Base-by-base conservation (phyloP, 768 basidiomycete species). In the Suillus ampliporus region DNA sequence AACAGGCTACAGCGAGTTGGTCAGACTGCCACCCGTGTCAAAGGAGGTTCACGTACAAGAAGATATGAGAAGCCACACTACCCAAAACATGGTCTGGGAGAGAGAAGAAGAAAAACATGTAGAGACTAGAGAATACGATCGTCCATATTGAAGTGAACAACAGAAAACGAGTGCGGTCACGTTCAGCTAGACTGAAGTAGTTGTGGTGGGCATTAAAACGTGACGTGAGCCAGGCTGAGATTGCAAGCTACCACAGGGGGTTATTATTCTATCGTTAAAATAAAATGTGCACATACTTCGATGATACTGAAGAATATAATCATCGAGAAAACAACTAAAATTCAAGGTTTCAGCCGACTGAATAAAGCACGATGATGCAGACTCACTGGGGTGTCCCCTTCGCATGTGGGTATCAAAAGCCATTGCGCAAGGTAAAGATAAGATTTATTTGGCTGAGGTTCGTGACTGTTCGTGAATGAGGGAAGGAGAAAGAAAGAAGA, bases 91-190 rank as follows among this genome's bases (percentile, higher is more conserved):
- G 84, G 14, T 80, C 68, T 13, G 86, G 76, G 21, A 81, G 76
- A 63, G 80, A 72, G 46, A 84, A 71, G 78, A 92, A 90, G 59
- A 89, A 74, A 23, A 81, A 61, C 44, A 87, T 72, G 76, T 83
- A 87, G 50, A 86, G 48, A 5, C 79, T 67, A 44, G 84, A 81
- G 43, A 88, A 77, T 57, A 87, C 68, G 13, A 89, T 74, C 0
- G 90, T 92, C 91, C 91, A 93, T 69, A 80, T 79, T 13, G 89
- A 89, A n/a, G 81, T 69, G 79, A 94, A 93, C 38, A 91, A 79
- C 46, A 87, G 77, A 77, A 86, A 92, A 40, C 84, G 82, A 1
- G 89, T 85, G 52, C 89, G 84, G 68, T 89, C 85, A 48, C 85
- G 85, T 65, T 87, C 83, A 37, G 78, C 71, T 13, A 65, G 62